Evolutionary conservation across 2,329 filamentous ascomycete species (phyloP), one percentile per base, ranked within the genome.

Genomic region (Trematosphaeria pertusa): DNA sequence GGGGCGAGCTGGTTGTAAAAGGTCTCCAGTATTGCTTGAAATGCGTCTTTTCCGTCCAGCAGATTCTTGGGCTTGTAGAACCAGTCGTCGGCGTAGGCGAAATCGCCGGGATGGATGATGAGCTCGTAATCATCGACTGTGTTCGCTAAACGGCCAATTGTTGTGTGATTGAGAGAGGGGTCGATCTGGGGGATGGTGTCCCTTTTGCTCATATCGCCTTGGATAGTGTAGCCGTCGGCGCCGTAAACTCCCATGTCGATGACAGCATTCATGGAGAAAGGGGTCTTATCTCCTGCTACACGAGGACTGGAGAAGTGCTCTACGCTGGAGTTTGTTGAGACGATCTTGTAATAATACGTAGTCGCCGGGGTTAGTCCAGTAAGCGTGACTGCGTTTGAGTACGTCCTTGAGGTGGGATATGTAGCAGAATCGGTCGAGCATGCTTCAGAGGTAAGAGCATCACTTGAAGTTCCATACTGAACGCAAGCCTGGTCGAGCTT

Each of bases 41-140:
- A 84, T n/a, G 79, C 80, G 28, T 81, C 68, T 15, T 71, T 69
- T 32, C 79, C 78, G 21, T 79, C 70, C 5, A 79, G 50, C 1
- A 78, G 50, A 60, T 82, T 82, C 26, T 75, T 67, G 0, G 70
- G 46, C 14, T 71, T 75, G 3, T 77, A 62, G 33, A 72, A 72
- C 82, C 82, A 85, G 62, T 84, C 78, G 48, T 85, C 82, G 1
- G 82, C 81, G 53, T 85, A 86, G 0, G 68, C 81, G 11, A 85
- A 72, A 56, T 85, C 82, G 4, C 79, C 79, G 0, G 78, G 78
- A 53, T 82, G 80, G 21, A 81, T 61, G 33, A 81, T 66, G 34
- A 85, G 68, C 53, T 85, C 82, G 58, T 83, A 84, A 48, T 81
- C 75, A 54, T 83, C 68, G 24, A 79, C 71, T 0, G 75, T 83